Evolutionary conservation across 306 rosid species (phyloP), one percentile per base, ranked within the genome.

Genomic region (Corylus avellana): DNA sequence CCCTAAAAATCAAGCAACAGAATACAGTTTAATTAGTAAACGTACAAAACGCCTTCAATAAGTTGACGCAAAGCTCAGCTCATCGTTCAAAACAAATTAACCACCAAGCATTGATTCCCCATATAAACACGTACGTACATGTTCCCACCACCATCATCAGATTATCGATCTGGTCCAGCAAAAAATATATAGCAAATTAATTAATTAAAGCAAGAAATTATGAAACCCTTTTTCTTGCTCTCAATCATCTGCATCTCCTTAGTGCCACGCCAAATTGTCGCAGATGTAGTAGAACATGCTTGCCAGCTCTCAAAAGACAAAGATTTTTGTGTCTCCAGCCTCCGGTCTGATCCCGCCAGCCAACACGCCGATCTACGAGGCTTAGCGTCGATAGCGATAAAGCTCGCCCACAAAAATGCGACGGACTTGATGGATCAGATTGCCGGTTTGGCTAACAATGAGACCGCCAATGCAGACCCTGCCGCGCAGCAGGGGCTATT

Each of bases 331-430:
- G 2, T 80, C 54, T 5, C 68, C 7, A 69, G 16, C 79, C 79
- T 88, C 0, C 10, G 14, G 7, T 75, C 80, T 0, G 82, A 88
- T 56, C 82, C 89, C 0, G 73, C 22, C 54, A 76, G 84, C 80
- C 54, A 72, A 32, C 78, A 66, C 0, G 82, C 91, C 3, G 85
- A 88, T 78, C 63, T 83, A 29, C 11, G 9, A 2, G 91, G 84
- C 70, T 63, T 88, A 5, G 85, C 82, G 2, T 12, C 78, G 57
- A 78, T 83, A 1, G 80, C 87, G 3, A 70, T 88, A 46, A 69
- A 73, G 44, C 51, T 72, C 2, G 91, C 85, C 10, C 72, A 82
- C 8, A 42, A 75, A 14, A 78, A 83, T 20, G 91, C 87, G 42
- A 79, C 91, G 1, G 81, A 85, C 73, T 42, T 85, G 1, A 72